Evolutionary conservation across 345 rosid species (phyloP).

Genomic region (Salix udensis): DNA sequence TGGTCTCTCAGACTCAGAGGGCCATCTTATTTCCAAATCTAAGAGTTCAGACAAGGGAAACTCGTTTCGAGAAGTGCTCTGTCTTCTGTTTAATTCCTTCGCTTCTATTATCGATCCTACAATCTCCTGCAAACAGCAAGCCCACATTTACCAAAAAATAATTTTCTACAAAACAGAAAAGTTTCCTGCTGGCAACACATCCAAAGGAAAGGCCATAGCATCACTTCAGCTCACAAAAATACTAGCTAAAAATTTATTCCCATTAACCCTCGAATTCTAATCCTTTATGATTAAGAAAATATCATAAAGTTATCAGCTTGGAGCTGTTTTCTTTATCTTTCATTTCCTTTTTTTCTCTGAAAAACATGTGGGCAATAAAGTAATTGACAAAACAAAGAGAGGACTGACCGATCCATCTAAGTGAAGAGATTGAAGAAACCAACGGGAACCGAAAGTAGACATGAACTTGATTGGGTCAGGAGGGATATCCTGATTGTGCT

Average conservation of each 20-base stretch:
- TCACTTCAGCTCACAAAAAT: not conserved
- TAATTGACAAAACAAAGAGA: too few species aligned
- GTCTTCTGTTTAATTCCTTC: conserved; percentile 39
- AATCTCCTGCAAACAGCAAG: conserved; percentile 53
- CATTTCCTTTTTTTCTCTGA: too few species aligned
- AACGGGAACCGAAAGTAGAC: conserved; percentile 55
- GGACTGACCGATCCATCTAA: conserved; percentile 77
- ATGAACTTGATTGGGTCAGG: conserved; percentile 65
- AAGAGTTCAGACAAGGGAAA: conserved; percentile 54
- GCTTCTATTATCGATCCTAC: conserved; percentile 42
- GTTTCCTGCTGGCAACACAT: too few species aligned
- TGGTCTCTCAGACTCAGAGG: conserved; percentile 35
- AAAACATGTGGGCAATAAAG: too few species aligned
- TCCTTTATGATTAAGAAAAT: not conserved
- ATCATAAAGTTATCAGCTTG: not conserved
- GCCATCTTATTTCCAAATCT: conserved; percentile 68
- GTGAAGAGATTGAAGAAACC: conserved; percentile 59
- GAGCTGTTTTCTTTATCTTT: not conserved
- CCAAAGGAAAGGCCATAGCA: not conserved
- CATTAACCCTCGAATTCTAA: not conserved
- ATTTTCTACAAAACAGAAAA: too few species aligned
- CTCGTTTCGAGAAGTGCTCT: conserved; percentile 26
- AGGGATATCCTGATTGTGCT: conserved; percentile 31
- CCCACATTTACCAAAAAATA: not conserved
- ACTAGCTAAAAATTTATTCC: not conserved